Evolutionary conservation across 768 basidiomycete species (phyloP), one percentile per base, ranked within the genome.

Genomic region (Phallus indusiatus): DNA sequence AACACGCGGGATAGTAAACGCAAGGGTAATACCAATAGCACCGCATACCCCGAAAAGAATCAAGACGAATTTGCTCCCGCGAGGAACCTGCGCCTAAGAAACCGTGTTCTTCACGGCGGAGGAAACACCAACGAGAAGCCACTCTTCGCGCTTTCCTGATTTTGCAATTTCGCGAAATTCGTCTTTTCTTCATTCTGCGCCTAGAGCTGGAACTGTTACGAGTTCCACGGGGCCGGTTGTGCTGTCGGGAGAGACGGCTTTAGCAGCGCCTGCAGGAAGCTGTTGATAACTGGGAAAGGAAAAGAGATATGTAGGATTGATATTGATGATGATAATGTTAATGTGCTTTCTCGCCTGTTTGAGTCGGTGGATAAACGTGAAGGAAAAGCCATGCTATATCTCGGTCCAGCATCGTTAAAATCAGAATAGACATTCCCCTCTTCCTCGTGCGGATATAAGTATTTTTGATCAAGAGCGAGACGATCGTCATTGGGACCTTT

Each of bases 181-280:
- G 18, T 79, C 74, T 53, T 83, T 82, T 24, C 80, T 79, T 94
- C 94, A 97, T 73, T 97, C 94, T 0, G 94, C 75, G 18, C 94
- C 94, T 2, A 97, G 77, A 1, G 89, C 89, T 2, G 94, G 94
- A 0, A 96, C 91, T 0, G 94, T 95, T 48, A 95, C 86, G 70
- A 94, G 77, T 71, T 97, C 94, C 20, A 93, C 88, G 2, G 81
- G 82, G 10, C 75, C 75, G 36, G 47, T 55, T 4, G 65, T 57
- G 17, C 71, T 54, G 33, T 51, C 22, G 20, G 57, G 49, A 2
- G 35, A 75, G 8, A 24, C 78, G 79, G 33, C 61, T 56, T 63
- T 73, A 77, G 60, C 34, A 64, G 56, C 36, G 63, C 50, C 16
- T 66, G 64, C 21, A 20, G 57, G 57, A 20, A 59, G 33, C 50